Base-by-base conservation (phyloP, 768 basidiomycete genomes). In the Russula vinacea region DNA sequence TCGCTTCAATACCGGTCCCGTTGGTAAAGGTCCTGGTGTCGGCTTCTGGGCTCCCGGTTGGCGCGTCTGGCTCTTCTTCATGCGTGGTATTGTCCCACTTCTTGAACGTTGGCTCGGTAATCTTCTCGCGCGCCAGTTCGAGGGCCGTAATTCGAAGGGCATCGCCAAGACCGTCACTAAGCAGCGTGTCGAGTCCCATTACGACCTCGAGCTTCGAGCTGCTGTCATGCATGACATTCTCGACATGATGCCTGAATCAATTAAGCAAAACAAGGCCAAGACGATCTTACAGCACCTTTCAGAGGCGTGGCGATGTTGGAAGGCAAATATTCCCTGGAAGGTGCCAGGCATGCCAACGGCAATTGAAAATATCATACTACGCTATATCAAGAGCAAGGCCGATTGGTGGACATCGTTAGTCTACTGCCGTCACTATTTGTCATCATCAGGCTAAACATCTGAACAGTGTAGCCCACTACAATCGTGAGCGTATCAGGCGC, bases 41-140 rank as follows among this genome's bases (percentile, higher is more conserved):
- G 97, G 97, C 62, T 98, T 99, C 82, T 99, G 97, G 97, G 94
- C 95, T 55, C 97, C 97, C 39, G 97, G 97, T 42, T 99, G 97
- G 97, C 84, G 97, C 62, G 97, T 99, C 22, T 99, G 97, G 97
- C 77, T 99, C 61, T 99, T 98, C 81, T 99, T 99, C 83, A 91
- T 99, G 88, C 87, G 97, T 62, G 97, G 97, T 61, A 98, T 99
- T 69, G 96, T 98, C 0, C 97, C 97, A 13, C 84, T 99, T 19
- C 84, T 99, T 14, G 96, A 99, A 76, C 81, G 96, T 77, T 99
- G 97, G 86, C 84, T 99, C 47, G 94, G 96, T 42, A 99, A 99
- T 75, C 77, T 99, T 67, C 88, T 99, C 62, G 97, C 97, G 53
- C 88, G 96, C 75, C 97, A 99, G 75, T 99, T 98, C 74, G 97